A percentile compares a stretch with the other conserved stretches of the same genome.
phyloP scores from a whole-genome alignment of 129 eudicot genomes.

The Daucus carota region DH1_v3.0 NC_030387.2:4545001-4545500 shows the following conservation, averaged over 20 bases:
- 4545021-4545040: neutral
- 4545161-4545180: neutral
- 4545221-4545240: neutral
- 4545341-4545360: neutral
- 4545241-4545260: slow-evolving; percentile 36
- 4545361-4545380: neutral
- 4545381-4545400: slow-evolving; percentile 1
- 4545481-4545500: slow-evolving; percentile 58
- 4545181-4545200: neutral
- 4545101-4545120: neutral
- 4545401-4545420: neutral
- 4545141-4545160: neutral
- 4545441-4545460: slow-evolving; percentile 87
- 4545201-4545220: neutral
- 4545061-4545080: neutral
- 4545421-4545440: slow-evolving; percentile 98
- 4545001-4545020: neutral
- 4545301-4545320: slow-evolving; percentile 89
- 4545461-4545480: slow-evolving; percentile 71
- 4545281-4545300: slow-evolving; percentile 95
- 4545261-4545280: slow-evolving; percentile 87
- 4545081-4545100: neutral
- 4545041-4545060: neutral
- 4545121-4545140: neutral
- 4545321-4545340: slow-evolving; percentile 84